These are phyloP conservation scores for Pseudocercospora cruenta DNA, from an alignment of 2,329 filamentous ascomycete genomes.

Conservation along the genomic window DNA sequence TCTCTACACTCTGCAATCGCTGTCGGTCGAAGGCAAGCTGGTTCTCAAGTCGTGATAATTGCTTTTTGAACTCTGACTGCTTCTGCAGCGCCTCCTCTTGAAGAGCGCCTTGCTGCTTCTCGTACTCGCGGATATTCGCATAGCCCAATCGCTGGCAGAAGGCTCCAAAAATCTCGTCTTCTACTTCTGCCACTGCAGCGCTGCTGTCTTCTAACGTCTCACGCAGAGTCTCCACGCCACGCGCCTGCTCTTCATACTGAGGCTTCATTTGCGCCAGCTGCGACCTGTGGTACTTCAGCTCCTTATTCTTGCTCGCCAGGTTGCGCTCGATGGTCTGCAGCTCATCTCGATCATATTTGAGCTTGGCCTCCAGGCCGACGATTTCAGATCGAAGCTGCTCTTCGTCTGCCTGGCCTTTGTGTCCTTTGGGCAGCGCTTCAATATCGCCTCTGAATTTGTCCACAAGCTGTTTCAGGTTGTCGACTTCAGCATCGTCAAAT, in stretches of 20 bases:
- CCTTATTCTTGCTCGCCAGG: conserved; percentile 78
- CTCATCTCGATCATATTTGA: conserved; percentile 74
- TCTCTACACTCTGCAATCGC: conserved; percentile 69
- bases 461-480: conserved; percentile 76
- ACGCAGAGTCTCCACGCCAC: conserved; percentile 67
- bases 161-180: conserved; percentile 81
- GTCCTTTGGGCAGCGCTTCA: conserved; percentile 75
- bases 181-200: conserved; percentile 73
- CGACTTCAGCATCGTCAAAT: conserved; percentile 88
- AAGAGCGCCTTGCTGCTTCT: conserved; percentile 86
- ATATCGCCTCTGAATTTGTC: conserved; percentile 79
- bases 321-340: conserved; percentile 79
- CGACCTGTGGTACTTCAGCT: conserved; percentile 71
- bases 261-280: conserved; percentile 77
- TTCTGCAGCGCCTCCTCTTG: conserved; percentile 89
- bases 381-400: conserved; percentile 81
- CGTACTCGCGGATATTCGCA: conserved; percentile 86
- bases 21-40: conserved; percentile 69
- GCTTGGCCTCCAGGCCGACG: conserved; percentile 74
- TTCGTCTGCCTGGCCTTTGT: conserved; percentile 75
- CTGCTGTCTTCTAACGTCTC: conserved; percentile 60
- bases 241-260: conserved; percentile 73
- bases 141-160: conserved; percentile 91
- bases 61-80: conserved; percentile 82
- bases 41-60: conserved; percentile 66